These are phyloP conservation scores for Dujonia santamariae DNA, from an alignment of 1,139 yeast species.

Conservation along the genomic window DNA sequence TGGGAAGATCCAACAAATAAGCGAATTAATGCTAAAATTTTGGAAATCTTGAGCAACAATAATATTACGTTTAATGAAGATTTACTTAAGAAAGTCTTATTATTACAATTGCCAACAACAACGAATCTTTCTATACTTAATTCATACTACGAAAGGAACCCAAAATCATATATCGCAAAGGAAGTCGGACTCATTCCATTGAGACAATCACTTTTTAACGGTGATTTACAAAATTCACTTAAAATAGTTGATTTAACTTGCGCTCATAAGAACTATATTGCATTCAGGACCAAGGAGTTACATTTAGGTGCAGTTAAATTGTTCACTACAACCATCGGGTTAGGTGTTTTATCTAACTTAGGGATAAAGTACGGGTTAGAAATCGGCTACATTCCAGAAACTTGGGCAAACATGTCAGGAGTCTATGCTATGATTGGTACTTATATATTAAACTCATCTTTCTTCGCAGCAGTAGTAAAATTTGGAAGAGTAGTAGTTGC, in stretches of 20 bases:
- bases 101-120: slow-evolving; percentile 31
- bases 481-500: slow-evolving; percentile 47
- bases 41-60: slow-evolving; percentile 19
- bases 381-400: slow-evolving; percentile 28
- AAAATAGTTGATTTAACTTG: slow-evolving; percentile 59
- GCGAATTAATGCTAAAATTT: slow-evolving; percentile 17
- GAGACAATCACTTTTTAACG: slow-evolving; percentile 55
- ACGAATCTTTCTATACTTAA: slow-evolving; percentile 30
- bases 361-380: slow-evolving; percentile 38
- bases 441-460: slow-evolving; percentile 60
- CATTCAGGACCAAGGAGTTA: slow-evolving; percentile 25
- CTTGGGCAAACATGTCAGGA: slow-evolving; percentile 45
- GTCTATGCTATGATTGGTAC: slow-evolving; percentile 63
- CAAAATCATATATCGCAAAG: slow-evolving; percentile 33
- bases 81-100: slow-evolving; percentile 28
- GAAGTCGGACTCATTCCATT: slow-evolving; percentile 59
- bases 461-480: slow-evolving; percentile 57
- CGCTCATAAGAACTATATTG: slow-evolving; percentile 51
- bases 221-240: slow-evolving; percentile 57
- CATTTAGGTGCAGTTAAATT: slow-evolving; percentile 28
- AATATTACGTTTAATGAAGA: slow-evolving; percentile 18
- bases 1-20: slow-evolving; percentile 18
- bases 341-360: slow-evolving; percentile 36
- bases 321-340: slow-evolving; percentile 29
- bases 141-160: slow-evolving; percentile 34